Evolutionary conservation across 495 filamentous ascomycete species (phyloP).

Genomic region (Hypoxylon fragiforme): DNA sequence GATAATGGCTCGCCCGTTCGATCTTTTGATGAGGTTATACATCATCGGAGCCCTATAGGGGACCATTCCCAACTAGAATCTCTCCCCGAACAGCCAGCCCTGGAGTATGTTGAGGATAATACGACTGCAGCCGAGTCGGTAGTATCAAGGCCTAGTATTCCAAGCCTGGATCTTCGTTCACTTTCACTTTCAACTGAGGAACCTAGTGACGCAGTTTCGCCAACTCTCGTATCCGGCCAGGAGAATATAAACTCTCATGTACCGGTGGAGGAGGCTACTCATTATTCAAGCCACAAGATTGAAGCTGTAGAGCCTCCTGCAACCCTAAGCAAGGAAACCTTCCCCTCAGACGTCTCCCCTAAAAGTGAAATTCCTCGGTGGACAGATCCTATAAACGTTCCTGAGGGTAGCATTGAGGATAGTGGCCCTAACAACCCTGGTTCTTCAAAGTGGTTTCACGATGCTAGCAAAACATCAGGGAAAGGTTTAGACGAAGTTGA

Average conservation of each 20-base stretch:
- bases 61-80: conserved; percentile 14
- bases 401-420: conserved; percentile 2
- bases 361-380: conserved; percentile 3
- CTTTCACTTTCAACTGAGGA: conserved; percentile 35
- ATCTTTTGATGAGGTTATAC: conserved; percentile 1
- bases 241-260: background rate
- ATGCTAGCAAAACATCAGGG: background rate
- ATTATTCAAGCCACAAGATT: conserved; percentile 2
- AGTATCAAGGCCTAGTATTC: conserved; percentile 32
- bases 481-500: background rate
- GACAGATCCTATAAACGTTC: conserved; percentile 11
- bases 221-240: conserved; percentile 10
- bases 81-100: conserved; percentile 15
- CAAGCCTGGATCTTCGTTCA: conserved; percentile 39
- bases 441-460: conserved; percentile 3
- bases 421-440: background rate
- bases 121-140: conserved; percentile 23
- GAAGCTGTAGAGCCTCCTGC: conserved; percentile 2
- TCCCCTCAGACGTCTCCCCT: background rate
- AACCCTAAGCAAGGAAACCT: conserved; percentile 1
- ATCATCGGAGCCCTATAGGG: background rate
- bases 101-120: conserved; percentile 8
- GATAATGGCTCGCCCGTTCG: background rate
- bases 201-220: conserved; percentile 17
- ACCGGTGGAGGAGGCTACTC: background rate